phyloP scores from a whole-genome alignment of 108 stramenopile genomes.

The Cyclotella atomus region DNA sequence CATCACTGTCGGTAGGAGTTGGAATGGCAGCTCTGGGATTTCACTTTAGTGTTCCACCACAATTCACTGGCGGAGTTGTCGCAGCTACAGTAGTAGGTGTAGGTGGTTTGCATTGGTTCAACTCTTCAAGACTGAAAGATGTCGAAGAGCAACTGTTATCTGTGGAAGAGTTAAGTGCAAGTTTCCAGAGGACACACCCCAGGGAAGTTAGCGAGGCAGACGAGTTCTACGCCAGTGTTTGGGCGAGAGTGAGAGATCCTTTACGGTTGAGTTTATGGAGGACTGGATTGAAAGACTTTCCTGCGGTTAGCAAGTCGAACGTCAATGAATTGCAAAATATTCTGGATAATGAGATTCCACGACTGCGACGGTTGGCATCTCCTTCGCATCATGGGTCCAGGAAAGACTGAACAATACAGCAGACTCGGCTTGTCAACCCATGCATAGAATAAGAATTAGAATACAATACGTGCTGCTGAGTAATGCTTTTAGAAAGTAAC shows the following conservation, averaged over 20 bases:
- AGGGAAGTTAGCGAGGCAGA: constrained; percentile 87
- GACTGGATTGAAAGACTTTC: constrained; percentile 55
- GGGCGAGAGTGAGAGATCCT: constrained; percentile 82
- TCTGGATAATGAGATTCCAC: constrained; percentile 86
- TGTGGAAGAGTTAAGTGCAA: constrained; percentile 65
- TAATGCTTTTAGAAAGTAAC: too few species aligned
- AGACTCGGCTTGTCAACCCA: too few species aligned
- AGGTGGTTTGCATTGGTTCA: constrained; percentile 81
- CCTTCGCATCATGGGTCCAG: constrained; percentile 70
- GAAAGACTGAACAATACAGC: too few species aligned
- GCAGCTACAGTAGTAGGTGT: constrained; percentile 72
- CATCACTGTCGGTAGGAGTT: constrained; percentile 40
- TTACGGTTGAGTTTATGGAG: constrained; percentile 67
- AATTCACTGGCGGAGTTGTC: constrained; percentile 66
- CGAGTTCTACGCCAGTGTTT: constrained; percentile 85
- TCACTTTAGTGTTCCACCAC: constrained; percentile 42
- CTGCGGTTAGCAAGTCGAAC: constrained; percentile 62
- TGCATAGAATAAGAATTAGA: too few species aligned
- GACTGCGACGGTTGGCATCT: constrained; percentile 79
- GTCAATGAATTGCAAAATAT: constrained; percentile 72
- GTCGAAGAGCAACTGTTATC: constrained; percentile 61
- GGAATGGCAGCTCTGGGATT: constrained; percentile 47
- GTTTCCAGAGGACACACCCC: constrained; percentile 81
- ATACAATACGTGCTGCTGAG: too few species aligned
- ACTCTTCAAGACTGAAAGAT: constrained; percentile 66